phyloP scores from a whole-genome alignment of 2,329 filamentous ascomycete genomes.

The Sporothrix curviconia region DNA sequence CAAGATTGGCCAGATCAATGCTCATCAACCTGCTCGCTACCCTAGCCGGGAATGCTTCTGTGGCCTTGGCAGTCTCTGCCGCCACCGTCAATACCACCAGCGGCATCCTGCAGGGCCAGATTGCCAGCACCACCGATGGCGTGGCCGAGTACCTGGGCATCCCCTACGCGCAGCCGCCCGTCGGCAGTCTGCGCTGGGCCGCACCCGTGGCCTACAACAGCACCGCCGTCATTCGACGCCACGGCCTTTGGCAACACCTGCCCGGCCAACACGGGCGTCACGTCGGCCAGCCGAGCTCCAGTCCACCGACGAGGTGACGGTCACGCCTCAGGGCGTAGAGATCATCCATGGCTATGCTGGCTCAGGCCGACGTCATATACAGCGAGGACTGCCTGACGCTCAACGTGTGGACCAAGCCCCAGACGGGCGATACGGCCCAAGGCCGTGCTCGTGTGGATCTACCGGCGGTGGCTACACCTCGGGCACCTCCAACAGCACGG shows the following conservation, averaged over 20 bases:
- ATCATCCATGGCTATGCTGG: conserved; percentile 19
- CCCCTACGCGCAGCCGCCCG: conserved; percentile 26
- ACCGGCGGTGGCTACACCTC: conserved; percentile 30
- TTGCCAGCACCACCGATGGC: conserved; percentile 23
- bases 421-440: conserved; percentile 23
- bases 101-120: conserved; percentile 30
- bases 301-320: conserved; percentile 25
- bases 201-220: conserved; percentile 24
- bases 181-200: conserved; percentile 23
- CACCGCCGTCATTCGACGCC: conserved; percentile 19
- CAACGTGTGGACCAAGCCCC: conserved; percentile 33
- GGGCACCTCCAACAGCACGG: conserved; percentile 29
- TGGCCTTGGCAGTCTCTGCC: not conserved
- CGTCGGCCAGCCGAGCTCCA: conserved; percentile 21
- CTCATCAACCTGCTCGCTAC: not conserved
- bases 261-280: not conserved
- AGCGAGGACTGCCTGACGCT: conserved; percentile 34
- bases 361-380: conserved; percentile 21
- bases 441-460: conserved; percentile 33
- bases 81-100: conserved; percentile 27
- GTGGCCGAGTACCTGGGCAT: conserved; percentile 35
- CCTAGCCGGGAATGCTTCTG: not conserved
- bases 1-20: not conserved
- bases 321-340: conserved; percentile 26
- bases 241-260: conserved; percentile 26